A percentile compares a stretch with the other conserved stretches of the same genome.
Evolutionary conservation across 2,329 filamentous ascomycete species (phyloP).

Genomic region (Colletotrichum sp.): DNA sequence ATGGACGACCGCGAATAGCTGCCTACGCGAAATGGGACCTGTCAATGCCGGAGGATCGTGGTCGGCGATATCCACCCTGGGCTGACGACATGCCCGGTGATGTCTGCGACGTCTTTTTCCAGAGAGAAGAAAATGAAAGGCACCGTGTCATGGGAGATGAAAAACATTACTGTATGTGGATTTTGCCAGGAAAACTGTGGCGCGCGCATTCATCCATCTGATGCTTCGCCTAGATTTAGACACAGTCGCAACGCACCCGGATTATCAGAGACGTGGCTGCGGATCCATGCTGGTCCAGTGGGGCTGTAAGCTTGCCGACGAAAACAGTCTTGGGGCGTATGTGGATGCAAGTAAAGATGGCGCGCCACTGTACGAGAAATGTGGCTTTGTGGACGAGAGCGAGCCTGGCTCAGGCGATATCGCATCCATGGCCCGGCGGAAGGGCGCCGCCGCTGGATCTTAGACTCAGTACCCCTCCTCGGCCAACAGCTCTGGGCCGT

Average conservation of each 20-base stretch:
- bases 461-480: too few relatives aligned
- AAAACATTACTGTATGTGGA: not conserved
- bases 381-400: conserved; percentile 11
- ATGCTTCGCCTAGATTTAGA: conserved; percentile 23
- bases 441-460: too few relatives aligned
- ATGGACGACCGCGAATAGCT: not conserved
- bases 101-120: not conserved
- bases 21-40: conserved; percentile 19
- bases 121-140: not conserved
- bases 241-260: conserved; percentile 28
- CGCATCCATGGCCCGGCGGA: not conserved
- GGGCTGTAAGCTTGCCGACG: conserved; percentile 27
- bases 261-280: conserved; percentile 28
- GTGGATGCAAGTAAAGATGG: conserved; percentile 26
- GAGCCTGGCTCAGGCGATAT: not conserved
- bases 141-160: not conserved
- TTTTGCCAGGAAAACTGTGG: too few relatives aligned
- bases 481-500: too few relatives aligned
- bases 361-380: not conserved
- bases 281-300: conserved; percentile 28
- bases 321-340: conserved; percentile 24
- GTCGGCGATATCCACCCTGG: conserved; percentile 6
- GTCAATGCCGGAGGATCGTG: not conserved
- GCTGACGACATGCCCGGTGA: conserved; percentile 2
- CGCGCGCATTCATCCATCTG: not conserved